Percentiles rank a stretch among this genome's conserved stretches.
phyloP scores from a whole-genome alignment of 768 basidiomycete species.

The Tricholoma terreum region DNA sequence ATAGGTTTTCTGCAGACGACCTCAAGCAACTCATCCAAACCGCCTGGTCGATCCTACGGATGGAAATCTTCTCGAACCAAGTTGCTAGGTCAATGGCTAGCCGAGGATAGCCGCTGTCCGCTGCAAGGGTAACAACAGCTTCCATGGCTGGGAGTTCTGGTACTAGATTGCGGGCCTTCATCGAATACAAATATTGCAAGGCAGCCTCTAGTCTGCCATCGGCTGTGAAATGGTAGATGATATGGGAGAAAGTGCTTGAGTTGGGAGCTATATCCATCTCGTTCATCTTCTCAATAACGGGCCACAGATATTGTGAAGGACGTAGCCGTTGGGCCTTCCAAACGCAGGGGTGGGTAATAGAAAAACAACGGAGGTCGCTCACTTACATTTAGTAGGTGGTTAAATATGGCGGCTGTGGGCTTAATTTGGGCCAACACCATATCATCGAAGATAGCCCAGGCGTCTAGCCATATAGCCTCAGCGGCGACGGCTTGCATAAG shows the following conservation, averaged over 20 bases:
- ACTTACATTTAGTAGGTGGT: conserved; percentile 57
- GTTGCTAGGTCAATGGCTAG: conserved; percentile 71
- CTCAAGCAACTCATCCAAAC: conserved; percentile 69
- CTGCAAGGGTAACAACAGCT: conserved; percentile 50
- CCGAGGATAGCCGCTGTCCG: conserved; percentile 51
- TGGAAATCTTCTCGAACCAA: conserved; percentile 53
- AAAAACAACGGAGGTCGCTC: conserved; percentile 1
- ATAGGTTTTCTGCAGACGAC: conserved; percentile 60
- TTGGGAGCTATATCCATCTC: conserved; percentile 47
- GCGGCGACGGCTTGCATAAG: conserved; percentile 49
- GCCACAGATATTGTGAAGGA: conserved; percentile 40
- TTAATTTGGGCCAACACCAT: conserved; percentile 52
- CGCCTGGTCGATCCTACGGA: conserved; percentile 47
- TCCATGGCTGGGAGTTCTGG: conserved; percentile 51
- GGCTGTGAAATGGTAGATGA: conserved; percentile 46
- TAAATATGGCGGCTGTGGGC: conserved; percentile 52
- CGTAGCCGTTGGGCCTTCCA: conserved; percentile 45
- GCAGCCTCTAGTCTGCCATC: conserved; percentile 63
- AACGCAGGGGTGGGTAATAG: conserved; percentile 1
- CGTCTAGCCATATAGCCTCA: conserved; percentile 44
- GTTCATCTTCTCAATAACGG: conserved; percentile 55
- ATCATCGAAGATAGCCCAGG: conserved; percentile 67
- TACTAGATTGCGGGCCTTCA: conserved; percentile 49
- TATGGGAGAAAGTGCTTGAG: conserved; percentile 47
- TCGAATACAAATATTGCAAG: conserved; percentile 56